phyloP scores from a whole-genome alignment of 2,329 filamentous ascomycete species.

The Rhytidhysteron rufulum region DNA sequence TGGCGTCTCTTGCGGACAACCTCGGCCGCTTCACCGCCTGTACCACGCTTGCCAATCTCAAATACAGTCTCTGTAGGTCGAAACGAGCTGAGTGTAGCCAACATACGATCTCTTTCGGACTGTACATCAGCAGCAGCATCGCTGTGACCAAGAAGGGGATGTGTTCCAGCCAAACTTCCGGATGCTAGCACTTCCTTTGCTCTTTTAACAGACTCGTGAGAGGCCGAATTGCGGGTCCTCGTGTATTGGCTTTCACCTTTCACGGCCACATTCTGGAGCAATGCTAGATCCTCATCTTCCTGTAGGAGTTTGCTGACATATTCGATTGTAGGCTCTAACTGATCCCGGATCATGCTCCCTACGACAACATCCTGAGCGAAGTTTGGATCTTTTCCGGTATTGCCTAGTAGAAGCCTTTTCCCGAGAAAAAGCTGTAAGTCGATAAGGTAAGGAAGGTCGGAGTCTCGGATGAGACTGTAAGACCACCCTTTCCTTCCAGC shows the following conservation, averaged over 20 bases:
- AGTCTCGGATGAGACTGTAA: constrained; percentile 85
- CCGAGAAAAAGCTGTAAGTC: constrained; percentile 93
- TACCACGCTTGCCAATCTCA: constrained; percentile 74
- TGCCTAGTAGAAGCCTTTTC: constrained; percentile 74
- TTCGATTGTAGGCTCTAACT: constrained; percentile 72
- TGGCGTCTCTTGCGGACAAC: constrained; percentile 70
- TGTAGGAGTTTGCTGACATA: constrained; percentile 75
- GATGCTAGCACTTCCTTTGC: constrained; percentile 72
- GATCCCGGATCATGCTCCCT: constrained; percentile 68
- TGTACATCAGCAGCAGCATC: constrained; percentile 62
- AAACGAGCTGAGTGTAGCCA: constrained; percentile 84
- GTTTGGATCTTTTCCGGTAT: constrained; percentile 58
- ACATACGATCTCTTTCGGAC: constrained; percentile 74
- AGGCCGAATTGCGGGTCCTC: constrained; percentile 84
- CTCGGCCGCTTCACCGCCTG: constrained; percentile 62
- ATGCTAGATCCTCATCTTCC: constrained; percentile 69
- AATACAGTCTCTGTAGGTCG: constrained; percentile 94
- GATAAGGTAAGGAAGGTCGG: constrained; percentile 85
- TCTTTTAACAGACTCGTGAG: constrained; percentile 82
- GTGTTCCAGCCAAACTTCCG: constrained; percentile 68
- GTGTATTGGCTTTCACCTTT: constrained; percentile 95
- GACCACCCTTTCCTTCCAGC: constrained; percentile 91
- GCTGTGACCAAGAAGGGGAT: constrained; percentile 67
- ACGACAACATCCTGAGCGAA: constrained; percentile 82
- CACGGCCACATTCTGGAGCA: constrained; percentile 67